Conservation (phyloP, 176 grass and related monocot species). For the Neostapfia colusana region DNA sequence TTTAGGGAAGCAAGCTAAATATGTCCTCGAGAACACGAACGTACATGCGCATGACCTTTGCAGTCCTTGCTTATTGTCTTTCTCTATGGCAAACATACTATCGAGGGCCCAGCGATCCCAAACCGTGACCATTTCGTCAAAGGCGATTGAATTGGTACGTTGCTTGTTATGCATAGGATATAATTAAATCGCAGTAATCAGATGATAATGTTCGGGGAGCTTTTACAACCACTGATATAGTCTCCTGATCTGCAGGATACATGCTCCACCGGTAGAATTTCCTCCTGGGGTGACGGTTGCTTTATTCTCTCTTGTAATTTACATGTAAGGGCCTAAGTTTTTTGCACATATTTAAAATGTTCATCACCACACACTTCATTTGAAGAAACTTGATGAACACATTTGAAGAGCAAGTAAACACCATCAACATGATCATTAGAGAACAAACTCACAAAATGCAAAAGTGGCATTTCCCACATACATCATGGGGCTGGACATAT, state of each 20-base stretch:
- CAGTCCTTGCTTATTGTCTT: constrained; percentile 17
- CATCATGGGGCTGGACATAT: too few relatives aligned
- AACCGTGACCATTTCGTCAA: constrained; percentile 27
- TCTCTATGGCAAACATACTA: constrained; percentile 21
- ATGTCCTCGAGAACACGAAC: constrained; percentile 21
- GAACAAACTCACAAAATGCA: too few relatives aligned
- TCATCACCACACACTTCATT: too few relatives aligned
- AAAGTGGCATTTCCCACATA: too few relatives aligned
- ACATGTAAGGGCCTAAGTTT: too few relatives aligned
- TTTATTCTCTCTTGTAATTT: neutral
- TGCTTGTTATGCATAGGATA: neutral
- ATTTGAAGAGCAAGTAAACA: too few relatives aligned
- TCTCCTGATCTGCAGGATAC: neutral
- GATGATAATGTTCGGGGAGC: neutral
- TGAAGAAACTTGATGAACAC: too few relatives aligned
- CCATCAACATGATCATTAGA: too few relatives aligned
- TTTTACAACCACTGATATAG: neutral
- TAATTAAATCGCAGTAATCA: neutral
- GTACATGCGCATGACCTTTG: constrained; percentile 13
- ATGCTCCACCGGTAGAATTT: neutral
- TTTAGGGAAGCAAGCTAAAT: constrained; percentile 34
- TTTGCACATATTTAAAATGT: too few relatives aligned
- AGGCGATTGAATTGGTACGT: constrained; percentile 1
- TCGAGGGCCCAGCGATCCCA: neutral
- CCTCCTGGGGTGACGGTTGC: neutral